Evolutionary conservation across 2,329 filamentous ascomycete genomes (phyloP).

Genomic region (Ophiostoma novo-ulmi): DNA sequence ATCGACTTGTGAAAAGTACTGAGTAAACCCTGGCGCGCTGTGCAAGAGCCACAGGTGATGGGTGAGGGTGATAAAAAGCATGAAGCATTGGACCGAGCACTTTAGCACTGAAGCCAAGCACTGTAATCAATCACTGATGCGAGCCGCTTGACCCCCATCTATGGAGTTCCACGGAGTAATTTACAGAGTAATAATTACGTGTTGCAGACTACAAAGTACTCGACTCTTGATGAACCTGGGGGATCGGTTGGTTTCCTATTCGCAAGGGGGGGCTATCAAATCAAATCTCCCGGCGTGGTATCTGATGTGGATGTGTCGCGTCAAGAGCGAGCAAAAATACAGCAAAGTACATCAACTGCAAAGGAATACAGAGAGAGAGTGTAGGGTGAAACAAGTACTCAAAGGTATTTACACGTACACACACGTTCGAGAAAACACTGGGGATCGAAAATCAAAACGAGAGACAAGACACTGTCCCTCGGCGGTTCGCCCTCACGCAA

Average conservation of each 20-base stretch:
- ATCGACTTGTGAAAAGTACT: not conserved
- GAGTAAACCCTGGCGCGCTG: not conserved
- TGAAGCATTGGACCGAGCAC: not conserved
- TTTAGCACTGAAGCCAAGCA: not conserved
- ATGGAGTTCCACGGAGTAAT: not conserved
- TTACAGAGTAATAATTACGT: too few species aligned
- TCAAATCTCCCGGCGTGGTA: conserved; percentile 25
- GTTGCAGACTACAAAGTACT: not conserved
- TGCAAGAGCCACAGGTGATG: not conserved
- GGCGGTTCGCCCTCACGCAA: conserved; percentile 4
- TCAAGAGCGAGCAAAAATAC: not conserved
- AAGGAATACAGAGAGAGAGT: not conserved
- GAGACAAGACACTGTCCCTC: not conserved
- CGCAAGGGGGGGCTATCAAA: conserved; percentile 24
- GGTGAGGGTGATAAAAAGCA: not conserved
- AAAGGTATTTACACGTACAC: not conserved
- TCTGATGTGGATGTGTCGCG: conserved; percentile 19
- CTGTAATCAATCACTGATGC: not conserved
- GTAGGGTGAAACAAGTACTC: not conserved
- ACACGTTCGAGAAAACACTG: not conserved
- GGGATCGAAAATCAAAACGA: not conserved
- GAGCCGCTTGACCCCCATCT: not conserved
- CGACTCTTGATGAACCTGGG: conserved; percentile 23
- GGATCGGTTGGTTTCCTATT: conserved; percentile 26
- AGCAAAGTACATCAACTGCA: not conserved